phyloP scores from a whole-genome alignment of 768 basidiomycete genomes.

The Sarcomyxa edulis region DNA sequence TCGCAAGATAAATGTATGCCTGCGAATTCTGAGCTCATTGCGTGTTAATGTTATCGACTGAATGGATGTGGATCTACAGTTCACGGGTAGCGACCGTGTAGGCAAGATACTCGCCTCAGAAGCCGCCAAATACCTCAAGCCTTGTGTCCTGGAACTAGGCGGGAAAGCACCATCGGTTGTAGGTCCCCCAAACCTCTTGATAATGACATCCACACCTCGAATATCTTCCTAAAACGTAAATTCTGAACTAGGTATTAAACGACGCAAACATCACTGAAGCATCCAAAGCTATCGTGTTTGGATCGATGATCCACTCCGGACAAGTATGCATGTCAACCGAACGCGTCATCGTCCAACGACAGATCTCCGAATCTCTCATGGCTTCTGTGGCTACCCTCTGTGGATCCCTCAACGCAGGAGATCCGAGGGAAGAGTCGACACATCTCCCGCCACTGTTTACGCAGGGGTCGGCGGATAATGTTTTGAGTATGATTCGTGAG shows the following conservation, averaged over 20 bases:
- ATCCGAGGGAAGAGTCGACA: constrained; percentile 21
- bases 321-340: constrained; percentile 60
- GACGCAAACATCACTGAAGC: constrained; percentile 51
- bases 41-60: neutral
- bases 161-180: constrained; percentile 51
- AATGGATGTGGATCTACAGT: too few relatives aligned
- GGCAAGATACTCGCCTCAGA: constrained; percentile 48
- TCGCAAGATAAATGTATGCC: constrained; percentile 45
- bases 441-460: constrained; percentile 37
- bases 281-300: constrained; percentile 40
- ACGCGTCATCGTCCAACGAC: constrained; percentile 47
- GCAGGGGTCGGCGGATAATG: constrained; percentile 38
- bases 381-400: constrained; percentile 25
- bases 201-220: neutral
- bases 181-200: constrained; percentile 11
- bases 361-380: constrained; percentile 29
- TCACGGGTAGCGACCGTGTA: constrained; percentile 52
- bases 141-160: constrained; percentile 51
- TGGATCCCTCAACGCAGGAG: constrained; percentile 32
- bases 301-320: constrained; percentile 42
- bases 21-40: neutral
- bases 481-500: constrained; percentile 38
- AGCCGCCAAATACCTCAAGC: constrained; percentile 51
- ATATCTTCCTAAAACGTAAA: too few relatives aligned
- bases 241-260: constrained; percentile 34